Conservation (phyloP, 805 yeast species). For the Torulaspora delbrueckii region DNA sequence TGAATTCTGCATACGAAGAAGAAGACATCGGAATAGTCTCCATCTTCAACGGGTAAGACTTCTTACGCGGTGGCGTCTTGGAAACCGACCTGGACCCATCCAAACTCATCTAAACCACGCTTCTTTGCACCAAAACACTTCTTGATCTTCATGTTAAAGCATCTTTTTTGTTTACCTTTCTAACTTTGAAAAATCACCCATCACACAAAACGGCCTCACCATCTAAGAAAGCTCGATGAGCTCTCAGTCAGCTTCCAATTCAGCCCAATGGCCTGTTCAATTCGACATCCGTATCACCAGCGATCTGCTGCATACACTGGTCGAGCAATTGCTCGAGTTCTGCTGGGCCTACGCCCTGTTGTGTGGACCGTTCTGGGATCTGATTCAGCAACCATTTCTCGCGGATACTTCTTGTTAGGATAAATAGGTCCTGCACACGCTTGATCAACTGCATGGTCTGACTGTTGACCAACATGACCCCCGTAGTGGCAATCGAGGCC, state of each 20-base stretch:
- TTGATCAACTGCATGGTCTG: constrained; percentile 32
- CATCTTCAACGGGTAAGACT: constrained; percentile 23
- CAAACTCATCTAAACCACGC: constrained; percentile 5
- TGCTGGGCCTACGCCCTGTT: constrained; percentile 14
- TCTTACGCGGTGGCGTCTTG: constrained; percentile 13
- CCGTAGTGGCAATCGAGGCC: constrained; percentile 27
- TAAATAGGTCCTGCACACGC: constrained; percentile 34
- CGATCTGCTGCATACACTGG: constrained; percentile 20
- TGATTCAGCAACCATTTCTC: constrained; percentile 36
- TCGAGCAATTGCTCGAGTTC: constrained; percentile 22
- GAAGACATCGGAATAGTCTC: constrained; percentile 23
- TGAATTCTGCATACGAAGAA: constrained; percentile 7
- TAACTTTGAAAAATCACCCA: not conserved
- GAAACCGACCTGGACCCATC: constrained; percentile 10
- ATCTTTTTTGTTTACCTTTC: constrained; percentile 5
- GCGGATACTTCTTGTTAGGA: constrained; percentile 31
- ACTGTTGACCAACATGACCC: constrained; percentile 28
- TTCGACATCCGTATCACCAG: constrained; percentile 11
- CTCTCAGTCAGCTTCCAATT: not conserved
- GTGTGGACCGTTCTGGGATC: constrained; percentile 21
- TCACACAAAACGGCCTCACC: constrained; percentile 2
- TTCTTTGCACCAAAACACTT: not conserved
- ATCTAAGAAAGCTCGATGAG: not conserved
- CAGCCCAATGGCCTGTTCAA: not conserved
- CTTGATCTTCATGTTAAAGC: not conserved